These are phyloP conservation scores for Penicillium occitanis DNA, from an alignment of 2,329 filamentous ascomycete species.

Conservation along the genomic window DNA sequence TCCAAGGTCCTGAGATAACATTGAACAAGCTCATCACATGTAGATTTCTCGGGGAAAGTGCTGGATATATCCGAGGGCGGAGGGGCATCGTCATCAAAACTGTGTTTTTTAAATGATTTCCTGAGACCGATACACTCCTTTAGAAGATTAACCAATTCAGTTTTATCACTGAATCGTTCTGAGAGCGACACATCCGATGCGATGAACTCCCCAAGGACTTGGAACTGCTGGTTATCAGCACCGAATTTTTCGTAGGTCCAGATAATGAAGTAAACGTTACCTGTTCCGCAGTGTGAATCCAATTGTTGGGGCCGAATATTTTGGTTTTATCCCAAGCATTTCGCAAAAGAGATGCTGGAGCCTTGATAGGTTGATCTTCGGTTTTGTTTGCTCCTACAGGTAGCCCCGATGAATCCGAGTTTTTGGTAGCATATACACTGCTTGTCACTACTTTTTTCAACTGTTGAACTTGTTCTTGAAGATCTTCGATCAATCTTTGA, in stretches of 20 bases:
- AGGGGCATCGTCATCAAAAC: neutral
- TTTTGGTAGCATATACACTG: neutral
- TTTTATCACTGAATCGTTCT: neutral
- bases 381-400: neutral
- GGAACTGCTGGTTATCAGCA: slow-evolving; percentile 12
- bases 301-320: slow-evolving; percentile 12
- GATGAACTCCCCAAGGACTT: slow-evolving; percentile 15
- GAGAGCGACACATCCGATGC: slow-evolving; percentile 5
- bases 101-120: slow-evolving; percentile 3
- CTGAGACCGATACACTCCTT: slow-evolving; percentile 1
- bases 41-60: slow-evolving; percentile 8
- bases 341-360: slow-evolving; percentile 5
- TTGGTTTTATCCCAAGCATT: slow-evolving; percentile 10
- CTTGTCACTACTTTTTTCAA: slow-evolving; percentile 1
- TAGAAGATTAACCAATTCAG: slow-evolving; percentile 1
- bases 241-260: neutral
- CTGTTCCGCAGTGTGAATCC: slow-evolving; percentile 15
- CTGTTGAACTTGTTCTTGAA: slow-evolving; percentile 14
- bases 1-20: slow-evolving; percentile 43
- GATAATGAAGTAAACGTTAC: neutral
- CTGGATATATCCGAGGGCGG: slow-evolving; percentile 16
- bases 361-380: neutral
- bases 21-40: slow-evolving; percentile 30
- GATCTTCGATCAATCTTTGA: slow-evolving; percentile 13
- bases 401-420: neutral